Evolutionary conservation across 305 asterid species (phyloP).

Genomic region (Stenogyne calaminthoides): DNA sequence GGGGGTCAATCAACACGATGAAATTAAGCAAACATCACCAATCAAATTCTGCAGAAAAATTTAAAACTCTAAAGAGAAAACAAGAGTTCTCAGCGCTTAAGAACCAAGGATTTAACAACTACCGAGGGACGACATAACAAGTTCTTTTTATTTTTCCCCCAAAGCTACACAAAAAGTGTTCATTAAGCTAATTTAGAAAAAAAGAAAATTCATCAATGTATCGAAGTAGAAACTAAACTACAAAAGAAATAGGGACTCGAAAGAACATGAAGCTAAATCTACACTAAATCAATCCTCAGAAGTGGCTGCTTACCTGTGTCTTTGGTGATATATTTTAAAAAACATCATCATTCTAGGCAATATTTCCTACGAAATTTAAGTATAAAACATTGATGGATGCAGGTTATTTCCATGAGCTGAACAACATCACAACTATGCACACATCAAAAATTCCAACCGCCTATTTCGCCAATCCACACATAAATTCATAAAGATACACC

Average conservation of each 20-base stretch:
- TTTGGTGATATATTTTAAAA: too few relatives aligned
- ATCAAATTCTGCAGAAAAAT: slow-evolving; percentile 4
- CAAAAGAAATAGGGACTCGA: too few relatives aligned
- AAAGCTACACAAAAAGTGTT: too few relatives aligned
- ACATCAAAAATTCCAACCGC: too few relatives aligned
- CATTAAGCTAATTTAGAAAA: neutral
- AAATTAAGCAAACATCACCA: slow-evolving; percentile 13
- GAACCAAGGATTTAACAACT: neutral
- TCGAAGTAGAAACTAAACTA: neutral
- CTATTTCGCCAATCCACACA: neutral
- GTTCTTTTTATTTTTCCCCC: neutral
- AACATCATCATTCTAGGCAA: too few relatives aligned
- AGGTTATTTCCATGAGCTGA: too few relatives aligned
- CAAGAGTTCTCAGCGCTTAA: neutral
- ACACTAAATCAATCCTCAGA: too few relatives aligned
- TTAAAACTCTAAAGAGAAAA: neutral
- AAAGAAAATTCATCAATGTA: slow-evolving; percentile 5
- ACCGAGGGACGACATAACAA: neutral
- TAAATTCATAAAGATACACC: neutral
- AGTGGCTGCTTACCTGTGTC: too few relatives aligned
- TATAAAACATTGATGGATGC: too few relatives aligned
- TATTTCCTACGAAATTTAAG: too few relatives aligned
- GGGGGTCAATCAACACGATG: neutral
- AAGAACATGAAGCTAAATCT: too few relatives aligned
- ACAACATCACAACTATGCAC: too few relatives aligned